Evolutionary conservation across 169 alveolate species (phyloP), one percentile per base, ranked within the genome.

Genomic region (Babesia bovis): DNA sequence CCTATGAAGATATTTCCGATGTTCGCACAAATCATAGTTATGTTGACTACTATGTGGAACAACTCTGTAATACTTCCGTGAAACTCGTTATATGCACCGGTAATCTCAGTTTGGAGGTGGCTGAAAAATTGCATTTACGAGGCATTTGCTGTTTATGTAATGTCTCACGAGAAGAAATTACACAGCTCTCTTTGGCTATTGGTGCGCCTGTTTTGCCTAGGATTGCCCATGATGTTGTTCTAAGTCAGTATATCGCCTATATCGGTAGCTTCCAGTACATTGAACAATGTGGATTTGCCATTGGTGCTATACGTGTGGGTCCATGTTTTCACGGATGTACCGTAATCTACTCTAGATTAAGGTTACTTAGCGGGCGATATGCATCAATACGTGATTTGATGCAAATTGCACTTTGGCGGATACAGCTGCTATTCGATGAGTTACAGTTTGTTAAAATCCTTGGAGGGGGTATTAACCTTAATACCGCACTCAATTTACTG

Each of bases 361-460:
- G 55, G 40, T 44, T 53, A 21, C 47, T 35, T 17, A n/a, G 50
- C 9, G 49, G 42, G 26, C 56, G 50, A 19, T 17, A 63, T 23
- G 32, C 5, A 12, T 59, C 57, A 19, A 26, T 78, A 28, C 35
- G 45, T 30, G 70, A 78, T 13, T 49, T 78, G 38, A 12, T 78
- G n/a, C 21, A 51, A 23, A 68, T 50, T 13, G 21, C 77, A 13
- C 21, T 78, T 10, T 52, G 55, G 33, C 66, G 76, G 9, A 58
- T 78, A 40, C 87, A 78, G 56, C 57, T 63, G 0, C 25, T 78
- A 12, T 50, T 78, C 15, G 87, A 78, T 58, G 87, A 78, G 63
- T 59, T 68, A 4, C 33, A 21, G 42, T 47, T 78, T 23, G 69
- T 78, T 28, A 59, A 68, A 26, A 60, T 68, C 30, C 40, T 78